Conservation (phyloP, 305 asterid genomes). For the Rubia balearica region DNA sequence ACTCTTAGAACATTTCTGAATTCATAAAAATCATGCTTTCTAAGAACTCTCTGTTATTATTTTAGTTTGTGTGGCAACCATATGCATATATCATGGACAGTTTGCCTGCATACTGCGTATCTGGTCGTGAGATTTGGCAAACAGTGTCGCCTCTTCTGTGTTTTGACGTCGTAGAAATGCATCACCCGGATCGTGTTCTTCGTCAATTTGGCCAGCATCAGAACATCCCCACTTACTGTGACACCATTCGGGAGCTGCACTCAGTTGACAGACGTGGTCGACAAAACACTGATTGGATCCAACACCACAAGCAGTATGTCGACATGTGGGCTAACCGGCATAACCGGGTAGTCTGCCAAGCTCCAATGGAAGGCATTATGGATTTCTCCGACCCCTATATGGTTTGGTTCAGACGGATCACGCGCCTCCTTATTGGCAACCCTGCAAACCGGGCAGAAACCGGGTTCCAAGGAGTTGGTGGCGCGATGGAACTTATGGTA, state of each 20-base stretch:
- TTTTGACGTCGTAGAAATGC: conserved; percentile 72
- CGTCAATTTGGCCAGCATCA: conserved; percentile 70
- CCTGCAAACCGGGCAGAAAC: conserved; percentile 59
- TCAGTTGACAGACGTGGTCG: conserved; percentile 70
- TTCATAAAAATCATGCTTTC: not conserved
- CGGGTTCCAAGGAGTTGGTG: conserved; percentile 57
- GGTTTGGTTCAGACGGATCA: conserved; percentile 62
- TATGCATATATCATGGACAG: conserved; percentile 49
- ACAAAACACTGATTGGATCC: conserved; percentile 65
- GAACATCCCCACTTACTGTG: conserved; percentile 51
- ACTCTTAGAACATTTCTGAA: not conserved
- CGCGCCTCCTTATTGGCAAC: conserved; percentile 68
- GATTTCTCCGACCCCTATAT: conserved; percentile 52
- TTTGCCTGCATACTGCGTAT: conserved; percentile 62
- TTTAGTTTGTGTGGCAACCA: conserved; percentile 75
- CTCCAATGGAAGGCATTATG: conserved; percentile 33
- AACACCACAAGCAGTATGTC: conserved; percentile 52
- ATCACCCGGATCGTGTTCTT: conserved; percentile 64
- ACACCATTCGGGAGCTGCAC: conserved; percentile 66
- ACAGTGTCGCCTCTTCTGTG: conserved; percentile 75
- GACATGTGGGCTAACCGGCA: conserved; percentile 64
- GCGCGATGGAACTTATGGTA: conserved; percentile 61
- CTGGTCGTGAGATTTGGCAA: conserved; percentile 67
- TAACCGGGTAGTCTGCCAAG: conserved; percentile 36
- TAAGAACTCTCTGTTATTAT: conserved; percentile 24